These are phyloP conservation scores for Naganishia antarctica DNA, from an alignment of 768 basidiomycete species.

Conservation along the genomic window DNA sequence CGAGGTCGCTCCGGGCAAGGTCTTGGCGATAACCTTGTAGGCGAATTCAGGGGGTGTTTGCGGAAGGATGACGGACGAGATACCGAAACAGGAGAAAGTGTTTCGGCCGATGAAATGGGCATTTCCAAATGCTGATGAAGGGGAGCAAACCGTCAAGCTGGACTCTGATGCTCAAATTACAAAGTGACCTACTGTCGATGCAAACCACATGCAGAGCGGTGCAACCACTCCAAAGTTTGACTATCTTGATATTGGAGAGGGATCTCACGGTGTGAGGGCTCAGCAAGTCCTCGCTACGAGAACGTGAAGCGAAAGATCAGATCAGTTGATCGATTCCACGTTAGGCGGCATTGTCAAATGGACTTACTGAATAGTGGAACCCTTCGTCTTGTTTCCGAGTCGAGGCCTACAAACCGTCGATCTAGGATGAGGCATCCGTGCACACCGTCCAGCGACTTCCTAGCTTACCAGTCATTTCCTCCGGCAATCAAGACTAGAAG, in stretches of 20 bases:
- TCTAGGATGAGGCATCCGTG: not conserved
- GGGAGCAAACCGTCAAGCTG: not conserved
- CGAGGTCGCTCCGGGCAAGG: conserved; percentile 47
- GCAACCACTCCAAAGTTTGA: conserved; percentile 61
- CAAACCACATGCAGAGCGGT: conserved; percentile 43
- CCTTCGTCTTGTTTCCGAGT: conserved; percentile 53
- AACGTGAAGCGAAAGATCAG: too few species aligned
- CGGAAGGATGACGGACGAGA: conserved; percentile 36
- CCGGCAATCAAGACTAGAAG: conserved; percentile 28
- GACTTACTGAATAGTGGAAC: conserved; percentile 44
- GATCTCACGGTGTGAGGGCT: conserved; percentile 87
- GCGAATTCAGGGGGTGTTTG: conserved; percentile 57
- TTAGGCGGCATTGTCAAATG: conserved; percentile 28
- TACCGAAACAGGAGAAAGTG: conserved; percentile 61
- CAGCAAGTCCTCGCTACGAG: conserved; percentile 76
- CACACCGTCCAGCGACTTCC: not conserved
- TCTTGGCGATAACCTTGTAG: conserved; percentile 8
- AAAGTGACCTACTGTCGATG: conserved; percentile 39
- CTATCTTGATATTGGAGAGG: conserved; percentile 68
- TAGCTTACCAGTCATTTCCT: conserved; percentile 28
- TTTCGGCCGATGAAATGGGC: conserved; percentile 91
- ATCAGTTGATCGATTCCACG: conserved; percentile 1
- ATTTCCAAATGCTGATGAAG: conserved; percentile 54
- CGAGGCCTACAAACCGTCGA: conserved; percentile 8
- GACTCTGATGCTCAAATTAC: not conserved